Base-by-base conservation (phyloP, 306 rosid genomes). In the Trifolium repens region DNA sequence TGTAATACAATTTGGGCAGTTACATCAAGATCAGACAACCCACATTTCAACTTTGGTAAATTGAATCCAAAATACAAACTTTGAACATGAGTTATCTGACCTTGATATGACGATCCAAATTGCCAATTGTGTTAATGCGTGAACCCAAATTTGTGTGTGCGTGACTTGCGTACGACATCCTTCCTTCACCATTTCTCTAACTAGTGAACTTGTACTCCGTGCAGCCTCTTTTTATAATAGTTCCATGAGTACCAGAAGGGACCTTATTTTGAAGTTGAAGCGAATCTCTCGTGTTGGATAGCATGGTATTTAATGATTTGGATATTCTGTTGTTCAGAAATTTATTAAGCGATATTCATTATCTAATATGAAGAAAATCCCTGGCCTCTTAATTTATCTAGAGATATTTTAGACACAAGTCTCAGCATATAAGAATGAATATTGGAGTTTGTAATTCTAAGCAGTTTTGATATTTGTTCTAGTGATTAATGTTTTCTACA, bases 181-280 rank as follows among this genome's bases (percentile, higher is more conserved):
- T 11, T 49, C 9, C 17, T 81, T 52, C 40, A 59, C 49, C 63
- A 62, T 62, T 49, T 54, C 2, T 78, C 67, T 47, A 39, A 75
- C 79, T 79, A 22, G 69, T 71, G 30, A 15, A 42, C 58, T 5
- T 78, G 52, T 76, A 35, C 50, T 46, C 26, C 22, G 1, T 60
- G 94, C 97, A 91, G 97, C 94, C 94, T 70, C 94, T 91, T 55
- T 81, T 87, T 60, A 76, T 80, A 59, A 86, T 91, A 59, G 87
- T 9, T 61, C 94, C 92, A 30, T 91, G 91, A 91, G 84, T 42
- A 78, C 84, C 11, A 7, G 70, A 78, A 30, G 44, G 43, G 74
- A 58, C 53, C 64, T 77, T 79, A 30, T 52, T 69, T 85, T 7
- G 8, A 82, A 74, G 78, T 67, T 66, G 71, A 79, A 78, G 75